Base-by-base conservation (phyloP, 768 basidiomycete genomes). In the Xerocomus spinulosus region DNA sequence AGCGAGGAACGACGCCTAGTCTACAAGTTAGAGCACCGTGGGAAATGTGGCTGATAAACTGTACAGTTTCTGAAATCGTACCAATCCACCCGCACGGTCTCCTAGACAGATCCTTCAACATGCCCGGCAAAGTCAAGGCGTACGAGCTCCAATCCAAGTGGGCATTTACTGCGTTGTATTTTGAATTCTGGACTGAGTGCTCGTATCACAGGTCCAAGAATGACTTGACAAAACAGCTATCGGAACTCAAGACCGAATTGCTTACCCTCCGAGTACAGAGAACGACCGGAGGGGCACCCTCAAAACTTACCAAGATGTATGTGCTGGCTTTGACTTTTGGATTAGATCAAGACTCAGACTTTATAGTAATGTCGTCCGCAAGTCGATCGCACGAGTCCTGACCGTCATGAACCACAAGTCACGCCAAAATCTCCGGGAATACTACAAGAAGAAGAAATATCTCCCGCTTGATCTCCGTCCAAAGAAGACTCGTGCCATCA, bases 391-490 rank as follows among this genome's bases (percentile, higher is more conserved):
- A 55, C 92, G 96, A 47, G 94, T 98, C 58, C 71, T 97, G 74
- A 99, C 96, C 36, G 93, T 98, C 62, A 95, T 87, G 79, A 98
- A 96, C 86, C 88, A 92, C 70, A 99, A 99, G 75, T 84, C 86
- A 59, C 90, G 95, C 59, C 87, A 92, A 77, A 92, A 93, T 74
- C 83, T 96, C 58, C 90, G 92, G 47, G 94, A 98, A 71, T 92
- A 84, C 78, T 97, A 97, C 89, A 95, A 95, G 81, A 74, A 77
- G 70, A 95, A 95, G 83, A 94, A 91, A 68, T 90, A 89, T 75
- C 76, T 90, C 56, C 96, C 96, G 54, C 92, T 98, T 58, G 96
- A 99, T 78, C 87, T 99, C 67, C 90, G 96, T 57, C 71, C 83
- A 56, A 99, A 98, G 87, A 94, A 87, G 85, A 99, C 96, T 54